Base-by-base conservation (phyloP, 139 green algal species). In the Auxenochlorella pyrenoidosa region DNA sequence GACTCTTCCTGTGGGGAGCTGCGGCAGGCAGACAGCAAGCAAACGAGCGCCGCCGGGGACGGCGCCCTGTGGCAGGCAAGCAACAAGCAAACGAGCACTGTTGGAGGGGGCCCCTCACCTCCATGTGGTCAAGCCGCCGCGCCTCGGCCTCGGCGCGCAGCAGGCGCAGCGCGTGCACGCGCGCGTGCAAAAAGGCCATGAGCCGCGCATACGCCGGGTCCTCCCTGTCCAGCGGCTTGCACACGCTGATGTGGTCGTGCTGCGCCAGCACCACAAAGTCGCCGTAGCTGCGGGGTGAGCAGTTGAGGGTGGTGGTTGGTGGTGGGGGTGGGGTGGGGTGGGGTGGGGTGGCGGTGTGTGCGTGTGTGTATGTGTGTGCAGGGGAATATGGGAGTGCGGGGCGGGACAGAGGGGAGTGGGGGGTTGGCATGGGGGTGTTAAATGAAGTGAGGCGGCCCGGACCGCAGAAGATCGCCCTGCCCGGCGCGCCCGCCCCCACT, bases 161-260 rank as follows among this genome's bases (percentile, higher is more conserved):
- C 75, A 30, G 22, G 30, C 73, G 54, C 26, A 88, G 28, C 18
- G 38, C 47, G 5, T 47, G 34, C 66, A 86, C 58, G 26, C 73
- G 84, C 16, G 36, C 38, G 65, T 66, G 36, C 68, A 93, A 60
- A 43, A 93, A 93, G n/a, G 87, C 71, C 47, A 91, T 76, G 44
- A 90, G 65, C 66, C 79, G 59, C 12, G 60, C 51, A 72, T 95
- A 95, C 1, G 87, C 84, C 3, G 78, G 59, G 79, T 94, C 89
- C 10, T 73, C 40, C 12, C 30, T 59, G 38, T 86, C 72, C 3
- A 80, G 32, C 1, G 94, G 94, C 81, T 97, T 98, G 93, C 95
- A 98, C 36, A 93, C 85, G 44, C 89, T 89, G 70, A 98, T 95
- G 88, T 98, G 95, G 89, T 98, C 95, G 22, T 90, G 85, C 10